Evolutionary conservation across 1,284 basidiomycete genomes (phyloP).

Genomic region (Heterobasidion annosum): DNA sequence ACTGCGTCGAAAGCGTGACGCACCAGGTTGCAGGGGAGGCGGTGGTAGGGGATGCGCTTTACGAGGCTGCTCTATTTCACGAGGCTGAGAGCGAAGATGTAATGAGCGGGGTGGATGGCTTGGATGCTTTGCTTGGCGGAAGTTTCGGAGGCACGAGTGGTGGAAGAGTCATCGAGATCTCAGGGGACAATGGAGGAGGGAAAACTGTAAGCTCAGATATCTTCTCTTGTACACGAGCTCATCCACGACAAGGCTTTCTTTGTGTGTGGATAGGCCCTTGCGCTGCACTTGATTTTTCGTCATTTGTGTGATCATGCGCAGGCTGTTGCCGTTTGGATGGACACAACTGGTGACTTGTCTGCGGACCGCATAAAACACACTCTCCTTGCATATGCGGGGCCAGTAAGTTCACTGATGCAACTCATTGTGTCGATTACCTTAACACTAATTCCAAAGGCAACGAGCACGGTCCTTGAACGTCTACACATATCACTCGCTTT

Average conservation of each 20-base stretch:
- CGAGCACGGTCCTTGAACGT: constrained; percentile 21
- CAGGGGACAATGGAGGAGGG: constrained; percentile 51
- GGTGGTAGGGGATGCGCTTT: constrained; percentile 27
- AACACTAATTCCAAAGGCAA: constrained; percentile 17
- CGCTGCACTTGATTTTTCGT: constrained; percentile 45
- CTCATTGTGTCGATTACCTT: not conserved
- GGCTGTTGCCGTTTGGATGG: constrained; percentile 53
- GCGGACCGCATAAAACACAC: constrained; percentile 34
- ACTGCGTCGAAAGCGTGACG: constrained; percentile 28
- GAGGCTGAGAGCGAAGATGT: constrained; percentile 13
- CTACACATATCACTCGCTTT: constrained; percentile 46
- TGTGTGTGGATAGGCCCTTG: constrained; percentile 34
- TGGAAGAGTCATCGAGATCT: constrained; percentile 48
- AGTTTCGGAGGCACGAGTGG: constrained; percentile 29
- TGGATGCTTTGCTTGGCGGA: constrained; percentile 40
- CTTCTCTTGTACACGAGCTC: constrained; percentile 1
- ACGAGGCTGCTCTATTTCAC: constrained; percentile 16
- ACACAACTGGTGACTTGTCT: constrained; percentile 60
- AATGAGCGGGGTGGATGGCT: constrained; percentile 29
- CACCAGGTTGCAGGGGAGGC: constrained; percentile 32
- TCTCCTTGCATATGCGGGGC: constrained; percentile 21
- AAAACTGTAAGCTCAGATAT: constrained; percentile 41
- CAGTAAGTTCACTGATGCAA: constrained; percentile 20
- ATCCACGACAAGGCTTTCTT: not conserved
- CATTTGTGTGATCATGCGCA: constrained; percentile 31